These are phyloP conservation scores for sunflower (Helianthus annuus) DNA, from an alignment of 129 eudicot genomes.

Conservation along the genomic window HanXRQr2.0-SUNRISE NC_035435.2:160752024-160752523, in stretches of 20 bases:
- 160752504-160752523: conserved; percentile 45
- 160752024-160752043: no score
- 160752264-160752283: conserved; percentile 82
- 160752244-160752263: conserved; percentile 66
- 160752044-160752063: no score
- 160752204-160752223: conserved; percentile 67
- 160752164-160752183: conserved; percentile 59
- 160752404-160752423: conserved; percentile 23
- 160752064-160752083: no score
- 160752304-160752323: conserved; percentile 77
- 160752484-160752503: conserved; percentile 49
- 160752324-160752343: conserved; percentile 56
- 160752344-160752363: conserved; percentile 60
- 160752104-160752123: conserved; percentile 24
- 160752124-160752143: neutral
- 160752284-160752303: conserved; percentile 72
- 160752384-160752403: conserved; percentile 53
- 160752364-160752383: conserved; percentile 82
- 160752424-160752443: conserved; percentile 47
- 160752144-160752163: conserved; percentile 47
- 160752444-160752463: conserved; percentile 40
- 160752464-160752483: conserved; percentile 44
- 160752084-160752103: conserved; percentile 49
- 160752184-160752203: conserved; percentile 66
- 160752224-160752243: conserved; percentile 76